A percentile compares a stretch with the other conserved stretches of the same genome.
Evolutionary conservation across 805 yeast species (phyloP).

Genomic region (Candida krabiensis): DNA sequence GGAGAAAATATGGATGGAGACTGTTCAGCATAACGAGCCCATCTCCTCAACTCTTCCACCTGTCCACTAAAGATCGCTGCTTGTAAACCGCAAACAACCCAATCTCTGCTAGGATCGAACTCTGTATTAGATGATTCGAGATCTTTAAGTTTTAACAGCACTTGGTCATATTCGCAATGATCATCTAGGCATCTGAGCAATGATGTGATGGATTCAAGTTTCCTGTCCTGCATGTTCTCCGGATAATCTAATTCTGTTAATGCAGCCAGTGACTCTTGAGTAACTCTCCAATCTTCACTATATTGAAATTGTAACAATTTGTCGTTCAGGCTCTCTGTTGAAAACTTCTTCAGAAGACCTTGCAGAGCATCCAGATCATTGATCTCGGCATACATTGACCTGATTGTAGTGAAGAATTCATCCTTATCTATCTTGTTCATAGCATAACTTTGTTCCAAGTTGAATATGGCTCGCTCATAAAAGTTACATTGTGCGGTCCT

Average conservation of each 20-base stretch:
- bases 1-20: slow-evolving; percentile 35
- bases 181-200: slow-evolving; percentile 70
- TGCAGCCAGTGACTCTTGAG: slow-evolving; percentile 80
- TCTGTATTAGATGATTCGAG: slow-evolving; percentile 25
- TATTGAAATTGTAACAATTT: slow-evolving; percentile 80
- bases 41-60: slow-evolving; percentile 45
- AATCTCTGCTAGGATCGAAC: slow-evolving; percentile 45
- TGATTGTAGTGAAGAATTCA: slow-evolving; percentile 53
- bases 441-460: slow-evolving; percentile 75
- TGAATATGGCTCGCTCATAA: slow-evolving; percentile 83
- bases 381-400: slow-evolving; percentile 78
- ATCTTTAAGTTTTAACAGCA: slow-evolving; percentile 49
- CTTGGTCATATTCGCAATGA: slow-evolving; percentile 72
- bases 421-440: slow-evolving; percentile 33
- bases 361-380: slow-evolving; percentile 89
- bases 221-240: slow-evolving; percentile 21
- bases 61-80: slow-evolving; percentile 72
- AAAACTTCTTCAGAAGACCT: slow-evolving; percentile 75
- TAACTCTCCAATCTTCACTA: slow-evolving; percentile 82
- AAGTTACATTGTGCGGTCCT: slow-evolving; percentile 82
- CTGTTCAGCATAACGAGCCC: slow-evolving; percentile 57
- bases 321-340: slow-evolving; percentile 69
- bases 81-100: slow-evolving; percentile 69
- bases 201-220: slow-evolving; percentile 47
- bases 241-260: slow-evolving; percentile 43